These are phyloP conservation scores for Jatropha curcas DNA, from an alignment of 345 rosid genomes.

Conservation along the genomic window DNA sequence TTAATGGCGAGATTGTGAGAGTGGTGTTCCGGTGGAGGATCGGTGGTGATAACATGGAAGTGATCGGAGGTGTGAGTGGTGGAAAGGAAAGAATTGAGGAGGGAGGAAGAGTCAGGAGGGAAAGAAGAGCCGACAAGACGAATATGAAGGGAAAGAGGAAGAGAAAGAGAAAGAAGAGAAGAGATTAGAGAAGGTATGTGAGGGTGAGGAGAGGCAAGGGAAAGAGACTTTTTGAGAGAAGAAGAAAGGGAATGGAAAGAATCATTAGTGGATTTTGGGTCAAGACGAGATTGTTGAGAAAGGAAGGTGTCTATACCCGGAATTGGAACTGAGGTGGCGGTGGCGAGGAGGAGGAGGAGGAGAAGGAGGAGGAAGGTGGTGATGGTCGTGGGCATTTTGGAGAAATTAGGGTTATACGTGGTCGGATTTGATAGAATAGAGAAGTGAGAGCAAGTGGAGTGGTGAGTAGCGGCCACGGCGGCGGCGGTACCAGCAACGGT, in stretches of 20 bases:
- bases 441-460: not conserved
- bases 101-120: slow-evolving; percentile 23
- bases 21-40: slow-evolving; percentile 7
- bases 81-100: slow-evolving; percentile 28
- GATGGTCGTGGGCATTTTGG: slow-evolving; percentile 27
- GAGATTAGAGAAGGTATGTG: slow-evolving; percentile 18
- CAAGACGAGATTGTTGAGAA: slow-evolving; percentile 32
- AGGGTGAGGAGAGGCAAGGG: slow-evolving; percentile 13
- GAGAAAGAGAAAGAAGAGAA: slow-evolving; percentile 28
- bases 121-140: slow-evolving; percentile 35
- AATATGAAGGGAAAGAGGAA: slow-evolving; percentile 27
- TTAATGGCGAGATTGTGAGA: slow-evolving; percentile 28
- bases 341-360: slow-evolving; percentile 6
- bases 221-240: slow-evolving; percentile 28
- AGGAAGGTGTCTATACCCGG: slow-evolving; percentile 38
- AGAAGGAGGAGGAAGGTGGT: slow-evolving; percentile 8
- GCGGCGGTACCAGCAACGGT: too few species aligned
- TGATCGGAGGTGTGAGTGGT: slow-evolving; percentile 25
- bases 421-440: not conserved
- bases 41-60: slow-evolving; percentile 36
- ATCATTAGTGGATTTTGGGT: slow-evolving; percentile 71
- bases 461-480: too few species aligned
- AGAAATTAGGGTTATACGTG: slow-evolving; percentile 2
- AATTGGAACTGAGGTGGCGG: slow-evolving; percentile 15
- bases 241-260: slow-evolving; percentile 24